phyloP scores from a whole-genome alignment of 805 yeast genomes.

The Komagataella kurtzmanii region DNA sequence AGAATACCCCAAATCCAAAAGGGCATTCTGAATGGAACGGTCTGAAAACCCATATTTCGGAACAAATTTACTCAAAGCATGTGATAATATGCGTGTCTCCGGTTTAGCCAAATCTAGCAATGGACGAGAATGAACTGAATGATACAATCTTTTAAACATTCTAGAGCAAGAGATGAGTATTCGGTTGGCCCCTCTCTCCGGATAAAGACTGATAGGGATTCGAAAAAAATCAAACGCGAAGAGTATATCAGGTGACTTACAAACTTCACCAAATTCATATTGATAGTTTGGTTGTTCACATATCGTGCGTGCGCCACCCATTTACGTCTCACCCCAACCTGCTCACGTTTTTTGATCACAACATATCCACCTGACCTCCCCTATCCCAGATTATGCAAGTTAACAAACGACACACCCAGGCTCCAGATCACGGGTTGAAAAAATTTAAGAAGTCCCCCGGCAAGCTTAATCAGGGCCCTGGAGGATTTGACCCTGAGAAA shows the following conservation, averaged over 20 bases:
- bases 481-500: neutral
- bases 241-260: neutral
- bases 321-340: neutral
- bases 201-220: neutral
- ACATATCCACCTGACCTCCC: neutral
- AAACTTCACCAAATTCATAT: neutral
- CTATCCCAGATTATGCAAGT: neutral
- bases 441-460: neutral
- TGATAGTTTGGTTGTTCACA: no score
- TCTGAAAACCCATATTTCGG: slow-evolving; percentile 32
- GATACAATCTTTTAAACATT: slow-evolving; percentile 24
- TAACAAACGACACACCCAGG: neutral
- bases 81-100: slow-evolving; percentile 22
- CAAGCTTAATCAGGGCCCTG: neutral
- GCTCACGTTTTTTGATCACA: neutral
- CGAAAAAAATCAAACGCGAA: neutral
- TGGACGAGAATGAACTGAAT: slow-evolving; percentile 23
- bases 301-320: neutral
- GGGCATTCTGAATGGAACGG: slow-evolving; percentile 27
- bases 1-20: slow-evolving; percentile 22
- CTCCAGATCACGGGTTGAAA: neutral
- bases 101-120: slow-evolving; percentile 15
- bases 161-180: neutral
- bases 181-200: neutral
- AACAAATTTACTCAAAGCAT: slow-evolving; percentile 19